Evolutionary conservation across 2,329 filamentous ascomycete species (phyloP), one percentile per base, ranked within the genome.

Genomic region (Aspergillus pseudonomiae): DNA sequence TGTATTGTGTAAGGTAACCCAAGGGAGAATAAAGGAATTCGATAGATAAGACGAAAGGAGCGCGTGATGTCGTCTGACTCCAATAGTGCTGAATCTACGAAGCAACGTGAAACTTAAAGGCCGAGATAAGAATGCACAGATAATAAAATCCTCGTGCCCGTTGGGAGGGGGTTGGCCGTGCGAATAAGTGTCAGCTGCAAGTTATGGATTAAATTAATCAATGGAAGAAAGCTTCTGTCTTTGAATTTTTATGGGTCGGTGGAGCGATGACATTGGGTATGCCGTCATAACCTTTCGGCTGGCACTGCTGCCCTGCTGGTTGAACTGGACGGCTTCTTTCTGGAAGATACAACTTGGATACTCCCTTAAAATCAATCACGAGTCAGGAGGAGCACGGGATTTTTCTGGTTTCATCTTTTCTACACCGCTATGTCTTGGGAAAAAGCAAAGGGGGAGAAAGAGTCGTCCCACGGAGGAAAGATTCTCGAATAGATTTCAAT

Each of bases 201-300:
- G 26, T 28, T 28, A 28, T 28, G 26, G 26, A 28, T 28, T 28
- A 28, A 36, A 36, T 36, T 16, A 36, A 36, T 36, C 6, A 7
- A 16, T 16, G 34, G 34, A 16, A 30, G 26, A 50, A 30, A 19
- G 14, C 26, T 50, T 50, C 26, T 28, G 24, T n/a, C 14, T 11
- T 7, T 50, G 3, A 30, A 12, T 52, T 55, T 55, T 55, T 55
- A 55, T 55, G 52, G 52, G 52, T 55, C 41, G 24, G 63, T 63
- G 60, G 60, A 63, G 43, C 55, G 54, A 53, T 60, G 63, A 65
- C 63, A 65, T 65, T 55, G 14, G 21, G 6, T n/a, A 61, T 64
- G 63, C 63, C 63, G 63, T 64, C 63, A 64, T 64, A 58, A 16
- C 48, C 43, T 59, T 34, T 21, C 45, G 50, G 28, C 24, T 54